Conservation (phyloP, 257 asterid genomes). For the Fraxinus cuspidata region DNA sequence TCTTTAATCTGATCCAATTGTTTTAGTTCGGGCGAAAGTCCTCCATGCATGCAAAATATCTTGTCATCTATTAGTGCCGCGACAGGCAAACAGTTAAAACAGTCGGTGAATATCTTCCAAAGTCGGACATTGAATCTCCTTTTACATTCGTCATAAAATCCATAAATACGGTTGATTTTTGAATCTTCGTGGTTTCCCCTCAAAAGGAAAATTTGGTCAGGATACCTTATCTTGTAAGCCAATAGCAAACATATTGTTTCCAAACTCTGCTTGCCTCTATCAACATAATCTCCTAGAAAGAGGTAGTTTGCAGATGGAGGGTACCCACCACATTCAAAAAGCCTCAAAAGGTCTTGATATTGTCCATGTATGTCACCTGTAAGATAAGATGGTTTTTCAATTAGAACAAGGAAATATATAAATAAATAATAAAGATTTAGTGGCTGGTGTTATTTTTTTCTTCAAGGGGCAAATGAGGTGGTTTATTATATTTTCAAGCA, state of each 20-base stretch:
- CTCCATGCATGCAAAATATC: slow-evolving; percentile 88
- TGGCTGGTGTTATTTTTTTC: not conserved
- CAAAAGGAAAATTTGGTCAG: slow-evolving; percentile 61
- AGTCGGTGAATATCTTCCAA: slow-evolving; percentile 83
- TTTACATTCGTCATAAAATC: slow-evolving; percentile 82
- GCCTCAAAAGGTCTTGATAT: slow-evolving; percentile 68
- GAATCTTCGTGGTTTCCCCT: slow-evolving; percentile 90
- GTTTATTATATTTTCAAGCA: not conserved
- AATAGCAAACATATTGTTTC: slow-evolving; percentile 78
- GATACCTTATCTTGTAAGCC: slow-evolving; percentile 74
- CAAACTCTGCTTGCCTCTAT: slow-evolving; percentile 81
- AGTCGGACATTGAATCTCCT: slow-evolving; percentile 79
- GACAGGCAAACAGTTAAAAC: slow-evolving; percentile 79
- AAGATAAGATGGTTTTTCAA: not conserved
- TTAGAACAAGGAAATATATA: slow-evolving; percentile 11
- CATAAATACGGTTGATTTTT: slow-evolving; percentile 75
- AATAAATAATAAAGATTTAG: not conserved
- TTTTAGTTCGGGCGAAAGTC: slow-evolving; percentile 69
- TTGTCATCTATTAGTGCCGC: slow-evolving; percentile 76
- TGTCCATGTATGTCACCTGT: slow-evolving; percentile 89
- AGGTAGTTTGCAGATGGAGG: slow-evolving; percentile 77
- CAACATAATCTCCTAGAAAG: slow-evolving; percentile 80
- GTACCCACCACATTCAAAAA: slow-evolving; percentile 71
- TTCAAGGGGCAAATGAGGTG: not conserved
- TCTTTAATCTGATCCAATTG: slow-evolving; percentile 58